Conservation (phyloP, 2,329 filamentous ascomycete genomes). For the Dactylellina parvicollis region DNA sequence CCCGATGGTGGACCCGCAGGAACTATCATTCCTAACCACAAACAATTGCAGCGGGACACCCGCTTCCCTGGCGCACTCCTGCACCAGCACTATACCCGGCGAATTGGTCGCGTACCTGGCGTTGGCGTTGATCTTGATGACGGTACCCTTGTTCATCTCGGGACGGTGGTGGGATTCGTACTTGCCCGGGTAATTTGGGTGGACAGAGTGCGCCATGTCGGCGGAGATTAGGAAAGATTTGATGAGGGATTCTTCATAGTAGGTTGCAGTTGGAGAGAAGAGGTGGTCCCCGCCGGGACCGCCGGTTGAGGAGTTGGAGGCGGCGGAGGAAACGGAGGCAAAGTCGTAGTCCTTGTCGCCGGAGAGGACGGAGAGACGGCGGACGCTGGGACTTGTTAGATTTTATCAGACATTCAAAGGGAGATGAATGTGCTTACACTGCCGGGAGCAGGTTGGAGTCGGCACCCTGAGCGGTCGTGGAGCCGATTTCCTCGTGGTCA, state of each 20-base stretch:
- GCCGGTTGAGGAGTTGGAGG: conserved; percentile 66
- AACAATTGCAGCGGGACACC: conserved; percentile 92
- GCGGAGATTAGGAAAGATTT: conserved; percentile 94
- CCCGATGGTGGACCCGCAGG: conserved; percentile 94
- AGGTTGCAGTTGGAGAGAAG: conserved; percentile 69
- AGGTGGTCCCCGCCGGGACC: conserved; percentile 31
- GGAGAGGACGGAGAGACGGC: conserved; percentile 83
- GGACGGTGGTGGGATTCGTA: conserved; percentile 92
- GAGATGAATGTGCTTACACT: conserved; percentile 63
- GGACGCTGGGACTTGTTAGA: conserved; percentile 64
- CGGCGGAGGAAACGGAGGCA: conserved; percentile 65
- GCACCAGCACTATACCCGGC: conserved; percentile 89
- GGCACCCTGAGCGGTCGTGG: conserved; percentile 88
- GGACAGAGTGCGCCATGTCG: conserved; percentile 96
- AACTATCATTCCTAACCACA: conserved; percentile 93
- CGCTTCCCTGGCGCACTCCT: conserved; percentile 79
- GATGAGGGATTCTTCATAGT: conserved; percentile 90
- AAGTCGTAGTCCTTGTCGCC: conserved; percentile 73
- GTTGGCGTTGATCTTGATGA: conserved; percentile 98
- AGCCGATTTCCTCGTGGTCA: conserved; percentile 97
- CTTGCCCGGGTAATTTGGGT: conserved; percentile 92
- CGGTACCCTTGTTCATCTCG: conserved; percentile 94
- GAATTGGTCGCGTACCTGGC: conserved; percentile 96
- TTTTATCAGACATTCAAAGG: not conserved
- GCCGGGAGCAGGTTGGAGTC: conserved; percentile 90